Conservation (phyloP, 164 flowering plant genomes). For the Saururus chinensis region DNA sequence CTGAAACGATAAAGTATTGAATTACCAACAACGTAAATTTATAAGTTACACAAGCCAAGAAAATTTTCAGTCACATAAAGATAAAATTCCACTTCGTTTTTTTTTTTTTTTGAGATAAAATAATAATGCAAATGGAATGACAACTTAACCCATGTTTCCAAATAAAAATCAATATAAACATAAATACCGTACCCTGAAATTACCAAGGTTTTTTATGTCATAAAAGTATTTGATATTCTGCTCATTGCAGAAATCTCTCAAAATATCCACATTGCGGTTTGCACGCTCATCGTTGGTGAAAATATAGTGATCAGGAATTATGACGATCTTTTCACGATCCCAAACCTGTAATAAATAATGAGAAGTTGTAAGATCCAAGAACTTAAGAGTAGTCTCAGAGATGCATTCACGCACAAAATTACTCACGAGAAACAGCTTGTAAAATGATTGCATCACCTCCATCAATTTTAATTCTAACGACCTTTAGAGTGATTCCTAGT, state of each 20-base stretch:
- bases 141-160: neutral
- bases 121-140: neutral
- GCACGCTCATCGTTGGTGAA: constrained; percentile 93
- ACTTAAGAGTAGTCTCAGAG: neutral
- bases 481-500: neutral
- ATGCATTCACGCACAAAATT: too few relatives aligned
- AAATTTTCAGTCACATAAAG: neutral
- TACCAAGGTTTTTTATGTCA: constrained; percentile 81
- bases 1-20: constrained; percentile 23
- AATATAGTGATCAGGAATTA: constrained; percentile 96
- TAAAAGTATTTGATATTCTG: constrained; percentile 95
- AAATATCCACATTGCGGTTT: constrained; percentile 91
- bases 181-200: constrained; percentile 57
- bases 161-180: neutral
- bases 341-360: constrained; percentile 48
- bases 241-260: constrained; percentile 82
- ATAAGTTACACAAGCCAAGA: neutral
- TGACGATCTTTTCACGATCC: constrained; percentile 95
- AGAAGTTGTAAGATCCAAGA: neutral
- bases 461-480: too few relatives aligned
- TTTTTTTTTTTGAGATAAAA: too few relatives aligned
- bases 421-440: too few relatives aligned
- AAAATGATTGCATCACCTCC: too few relatives aligned
- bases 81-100: neutral
- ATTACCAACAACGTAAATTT: neutral